Evolutionary conservation across 2,329 filamentous ascomycete species (phyloP).

Genomic region (Xylariaceae sp.): DNA sequence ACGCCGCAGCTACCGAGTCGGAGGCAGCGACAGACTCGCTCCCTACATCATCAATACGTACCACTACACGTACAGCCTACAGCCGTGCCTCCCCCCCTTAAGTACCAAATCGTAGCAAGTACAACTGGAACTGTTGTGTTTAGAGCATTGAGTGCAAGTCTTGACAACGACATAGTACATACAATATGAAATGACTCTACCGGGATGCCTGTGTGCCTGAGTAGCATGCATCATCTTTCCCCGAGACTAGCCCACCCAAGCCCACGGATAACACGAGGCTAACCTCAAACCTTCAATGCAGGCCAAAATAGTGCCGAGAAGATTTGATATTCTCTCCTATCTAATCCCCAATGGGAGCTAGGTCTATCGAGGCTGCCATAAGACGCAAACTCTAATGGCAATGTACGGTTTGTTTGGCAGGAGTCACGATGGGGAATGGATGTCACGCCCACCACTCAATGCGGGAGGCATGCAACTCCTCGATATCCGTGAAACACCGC

Average conservation of each 20-base stretch:
- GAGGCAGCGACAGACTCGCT: neutral
- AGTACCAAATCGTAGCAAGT: too few relatives aligned
- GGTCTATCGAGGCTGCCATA: neutral
- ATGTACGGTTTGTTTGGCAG: too few relatives aligned
- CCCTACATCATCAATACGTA: neutral
- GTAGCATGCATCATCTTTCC: neutral
- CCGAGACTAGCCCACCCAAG: neutral
- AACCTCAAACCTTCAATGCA: neutral
- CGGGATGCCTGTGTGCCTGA: neutral
- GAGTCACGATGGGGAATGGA: too few relatives aligned
- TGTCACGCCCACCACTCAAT: too few relatives aligned
- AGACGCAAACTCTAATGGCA: too few relatives aligned
- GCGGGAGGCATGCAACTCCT: too few relatives aligned
- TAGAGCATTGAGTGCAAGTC: neutral
- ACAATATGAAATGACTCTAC: neutral
- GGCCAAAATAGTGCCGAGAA: neutral
- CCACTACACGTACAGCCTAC: too few relatives aligned
- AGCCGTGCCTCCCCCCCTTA: too few relatives aligned
- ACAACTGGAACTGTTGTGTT: neutral
- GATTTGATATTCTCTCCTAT: neutral
- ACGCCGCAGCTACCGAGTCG: neutral
- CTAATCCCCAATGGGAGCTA: neutral
- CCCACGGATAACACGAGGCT: neutral
- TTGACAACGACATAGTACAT: neutral
- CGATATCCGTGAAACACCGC: too few relatives aligned